Conservation (phyloP, 1,284 basidiomycete species). For the Tylopilus sp. region DNA sequence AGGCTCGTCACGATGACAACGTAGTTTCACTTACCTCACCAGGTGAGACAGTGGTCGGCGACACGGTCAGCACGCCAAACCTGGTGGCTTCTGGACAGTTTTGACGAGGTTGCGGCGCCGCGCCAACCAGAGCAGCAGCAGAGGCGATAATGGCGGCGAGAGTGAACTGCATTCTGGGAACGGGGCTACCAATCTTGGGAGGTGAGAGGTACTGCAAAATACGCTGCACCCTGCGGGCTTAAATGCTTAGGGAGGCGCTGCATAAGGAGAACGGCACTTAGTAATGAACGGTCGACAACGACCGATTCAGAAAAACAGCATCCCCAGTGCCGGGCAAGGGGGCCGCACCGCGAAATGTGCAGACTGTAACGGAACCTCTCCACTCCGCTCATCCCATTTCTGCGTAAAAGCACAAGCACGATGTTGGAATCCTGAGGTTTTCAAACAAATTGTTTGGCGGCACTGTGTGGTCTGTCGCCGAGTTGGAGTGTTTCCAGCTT, state of each 20-base stretch:
- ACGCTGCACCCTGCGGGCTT: background rate
- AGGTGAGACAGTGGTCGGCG: slow-evolving; percentile 21
- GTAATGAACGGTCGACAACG: background rate
- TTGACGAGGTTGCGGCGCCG: slow-evolving; percentile 19
- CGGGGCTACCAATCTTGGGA: background rate
- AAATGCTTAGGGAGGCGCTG: slow-evolving; percentile 9
- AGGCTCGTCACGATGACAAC: background rate
- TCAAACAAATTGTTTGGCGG: background rate
- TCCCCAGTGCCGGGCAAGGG: background rate
- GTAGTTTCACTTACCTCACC: slow-evolving; percentile 25
- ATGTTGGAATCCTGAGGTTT: background rate
- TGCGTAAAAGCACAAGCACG: too few relatives aligned
- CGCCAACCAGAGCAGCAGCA: slow-evolving; percentile 15
- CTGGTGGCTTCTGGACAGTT: slow-evolving; percentile 25
- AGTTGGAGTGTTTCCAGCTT: background rate
- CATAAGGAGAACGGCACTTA: background rate
- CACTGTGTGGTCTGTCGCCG: background rate
- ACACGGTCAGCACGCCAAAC: slow-evolving; percentile 21
- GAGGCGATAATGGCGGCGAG: slow-evolving; percentile 14
- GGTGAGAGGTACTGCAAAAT: background rate
- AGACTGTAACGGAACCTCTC: background rate
- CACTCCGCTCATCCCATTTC: background rate
- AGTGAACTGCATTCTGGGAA: slow-evolving; percentile 18
- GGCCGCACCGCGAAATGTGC: background rate
- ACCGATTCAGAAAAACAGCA: background rate